Evolutionary conservation across 768 basidiomycete genomes (phyloP), one percentile per base, ranked within the genome.

Genomic region (Coprinopsis sp.): DNA sequence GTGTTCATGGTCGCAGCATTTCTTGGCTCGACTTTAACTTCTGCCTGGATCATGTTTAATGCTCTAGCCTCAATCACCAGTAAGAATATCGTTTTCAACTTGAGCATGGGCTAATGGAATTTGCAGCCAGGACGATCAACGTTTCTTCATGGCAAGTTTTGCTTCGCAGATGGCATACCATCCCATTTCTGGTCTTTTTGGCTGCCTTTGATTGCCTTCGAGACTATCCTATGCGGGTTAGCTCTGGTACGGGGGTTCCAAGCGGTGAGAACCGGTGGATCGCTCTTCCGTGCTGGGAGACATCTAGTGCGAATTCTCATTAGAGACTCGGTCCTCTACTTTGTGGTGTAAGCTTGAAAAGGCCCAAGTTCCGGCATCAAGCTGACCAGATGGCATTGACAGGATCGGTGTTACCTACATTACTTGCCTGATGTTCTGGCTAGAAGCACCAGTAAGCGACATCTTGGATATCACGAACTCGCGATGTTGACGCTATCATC

Each of bases 381-480:
- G n/a, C 38, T 44, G 37, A 29, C 41, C 42, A 14, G 37, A 40
- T 21, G 18, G 19, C n/a, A 24, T 10, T 30, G 23, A 28, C 52
- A 82, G 80, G 3, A 75, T 81, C 55, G 77, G 76, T 55, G 70
- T 68, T 2, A 77, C 79, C 4, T 82, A 81, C 56, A 53, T 80
- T 19, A 71, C 71, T 13, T 78, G 76, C 54, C 51, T 76, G 37
- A 54, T 77, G 7, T 58, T 74, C 11, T 76, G 70, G 68, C 53
- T 65, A 16, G 37, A 58, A 10, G 70, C 65, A 11, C 62, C 58
- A 22, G 68, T 67, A 53, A 45, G 70, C 60, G 10, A n/a, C 13
- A 12, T 37, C 36, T 37, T 24, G 14, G 40, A 24, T 13, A 22
- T 30, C 24, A 30, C 38, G 19, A n/a, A 6, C 23, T 37, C 36